Evolutionary conservation across 768 basidiomycete species (phyloP).

Genomic region (Cantharellus anzutake): DNA sequence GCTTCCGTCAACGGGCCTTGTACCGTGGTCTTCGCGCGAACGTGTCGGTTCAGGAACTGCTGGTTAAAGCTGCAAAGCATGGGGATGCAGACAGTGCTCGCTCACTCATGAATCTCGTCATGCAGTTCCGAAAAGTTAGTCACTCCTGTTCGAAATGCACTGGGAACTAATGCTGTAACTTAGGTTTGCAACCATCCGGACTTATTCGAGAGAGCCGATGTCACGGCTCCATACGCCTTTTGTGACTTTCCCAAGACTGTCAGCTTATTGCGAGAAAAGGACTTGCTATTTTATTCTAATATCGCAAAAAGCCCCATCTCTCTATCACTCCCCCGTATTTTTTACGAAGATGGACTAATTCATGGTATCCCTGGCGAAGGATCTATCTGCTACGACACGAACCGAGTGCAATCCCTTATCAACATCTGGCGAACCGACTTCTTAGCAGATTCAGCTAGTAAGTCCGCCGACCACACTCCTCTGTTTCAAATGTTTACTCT

Average conservation of each 20-base stretch:
- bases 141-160: background rate
- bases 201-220: conserved; percentile 92
- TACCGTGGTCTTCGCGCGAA: conserved; percentile 83
- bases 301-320: conserved; percentile 80
- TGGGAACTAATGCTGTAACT: background rate
- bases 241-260: conserved; percentile 63
- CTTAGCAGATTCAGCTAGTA: conserved; percentile 49
- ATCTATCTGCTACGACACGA: conserved; percentile 31
- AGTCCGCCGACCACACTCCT: conserved; percentile 17
- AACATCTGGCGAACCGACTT: conserved; percentile 84
- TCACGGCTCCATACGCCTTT: conserved; percentile 84
- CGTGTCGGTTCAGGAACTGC: conserved; percentile 83
- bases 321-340: conserved; percentile 47
- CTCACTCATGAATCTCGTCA: conserved; percentile 96
- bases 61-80: conserved; percentile 82
- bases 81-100: conserved; percentile 83
- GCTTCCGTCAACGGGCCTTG: conserved; percentile 75
- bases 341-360: conserved; percentile 64
- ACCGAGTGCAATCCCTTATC: conserved; percentile 45
- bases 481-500: background rate
- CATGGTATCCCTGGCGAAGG: conserved; percentile 41
- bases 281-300: conserved; percentile 63
- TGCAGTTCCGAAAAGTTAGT: conserved; percentile 93
- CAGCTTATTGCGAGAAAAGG: conserved; percentile 72
- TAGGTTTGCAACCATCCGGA: conserved; percentile 98